Base-by-base conservation (phyloP, 768 basidiomycete species). In the Lentinus brumalis region DNA sequence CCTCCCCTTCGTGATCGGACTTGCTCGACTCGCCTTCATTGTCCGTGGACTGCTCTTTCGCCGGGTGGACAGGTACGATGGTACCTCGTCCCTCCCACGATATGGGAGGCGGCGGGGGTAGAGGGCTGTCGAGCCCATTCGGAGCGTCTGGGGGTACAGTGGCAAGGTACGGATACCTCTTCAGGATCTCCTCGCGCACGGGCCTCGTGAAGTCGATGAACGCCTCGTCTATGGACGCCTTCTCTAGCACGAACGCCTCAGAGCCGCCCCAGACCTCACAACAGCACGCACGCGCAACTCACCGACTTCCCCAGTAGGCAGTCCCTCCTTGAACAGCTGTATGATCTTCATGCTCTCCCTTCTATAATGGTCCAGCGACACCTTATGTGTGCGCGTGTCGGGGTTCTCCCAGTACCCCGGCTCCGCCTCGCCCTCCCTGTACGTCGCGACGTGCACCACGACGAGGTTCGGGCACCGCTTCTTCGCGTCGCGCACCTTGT, bases 221-320 rank as follows among this genome's bases (percentile, higher is more conserved):
- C 0, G 93, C 94, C 70, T 99, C 97, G 69, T 98, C 97, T 39
- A 98, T 97, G 0, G 94, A 96, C 26, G 97, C 97, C 72, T 96
- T 97, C 75, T 99, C 96, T 57, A 46, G 8, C 21, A 46, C 42
- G 21, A 15, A 6, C 26, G 40, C 47, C 5, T 30, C n/a, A 18
- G 29, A 2, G 26, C 8, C n/a, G 1, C 16, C 5, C 8, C 26
- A 6, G 9, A 18, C 42, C n/a, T 57, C 47, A 21, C 12, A 40
- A 57, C 31, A 16, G 6, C 10, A 16, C 15, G 18, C 42, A 44
- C 42, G 16, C 16, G 40, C 40, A 41, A 50, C 79, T 67, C 64
- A 94, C 94, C 94, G 56, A 96, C 81, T 78, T 96, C 93, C 21
- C 88, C 92, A 5, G 76, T 82, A 1, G 92, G 88, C 40, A 94